Base-by-base conservation (phyloP, 2,329 filamentous ascomycete genomes). In the Sporothrix brasiliensis region DNA sequence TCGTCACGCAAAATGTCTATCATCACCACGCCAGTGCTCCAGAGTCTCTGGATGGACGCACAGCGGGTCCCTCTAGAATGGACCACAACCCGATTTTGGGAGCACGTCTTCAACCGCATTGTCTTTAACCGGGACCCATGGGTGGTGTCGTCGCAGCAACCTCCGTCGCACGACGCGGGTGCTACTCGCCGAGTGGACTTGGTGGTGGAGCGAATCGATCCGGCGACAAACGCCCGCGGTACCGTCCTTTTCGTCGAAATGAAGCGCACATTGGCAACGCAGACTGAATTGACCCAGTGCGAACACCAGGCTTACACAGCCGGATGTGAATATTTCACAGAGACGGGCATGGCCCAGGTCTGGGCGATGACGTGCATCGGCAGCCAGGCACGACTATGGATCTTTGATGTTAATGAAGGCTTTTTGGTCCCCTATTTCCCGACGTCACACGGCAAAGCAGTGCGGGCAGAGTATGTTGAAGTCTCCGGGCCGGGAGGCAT, bases 391-490 rank as follows among this genome's bases (percentile, higher is more conserved):
- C 47, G 63, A n/a, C 63, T 67, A 4, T 67, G 47, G 63, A 67
- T 67, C 49, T 34, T 67, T 67, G 47, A 67, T 39, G 19, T 10
- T 0, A n/a, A 34, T n/a, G 24, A 53, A 39, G 63, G 27, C 24
- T 67, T 53, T 67, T 16, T 65, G 39, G 39, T 52, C 6, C 65
- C 65, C 34, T 44, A 67, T 67, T 67, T 67, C 47, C 47, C 63
- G 34, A 67, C 49, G 47, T 67, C 49, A 41, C 63, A 67, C 63
- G 63, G 63, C 63, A 67, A 67, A 39, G 63, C 63, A 53, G 63
- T 67, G 47, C 21, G 63, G 16, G 63, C 24, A 67, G 63, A 67
- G 47, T 67, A 67, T 53, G 63, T 67, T 53, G n/a, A n/a, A 53
- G 53, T 47, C 63, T 44, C n/a, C n/a, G n/a, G n/a, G n/a, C n/a